Conservation (phyloP, 2,329 filamentous ascomycete genomes). For the Madurella mycetomatis region DNA sequence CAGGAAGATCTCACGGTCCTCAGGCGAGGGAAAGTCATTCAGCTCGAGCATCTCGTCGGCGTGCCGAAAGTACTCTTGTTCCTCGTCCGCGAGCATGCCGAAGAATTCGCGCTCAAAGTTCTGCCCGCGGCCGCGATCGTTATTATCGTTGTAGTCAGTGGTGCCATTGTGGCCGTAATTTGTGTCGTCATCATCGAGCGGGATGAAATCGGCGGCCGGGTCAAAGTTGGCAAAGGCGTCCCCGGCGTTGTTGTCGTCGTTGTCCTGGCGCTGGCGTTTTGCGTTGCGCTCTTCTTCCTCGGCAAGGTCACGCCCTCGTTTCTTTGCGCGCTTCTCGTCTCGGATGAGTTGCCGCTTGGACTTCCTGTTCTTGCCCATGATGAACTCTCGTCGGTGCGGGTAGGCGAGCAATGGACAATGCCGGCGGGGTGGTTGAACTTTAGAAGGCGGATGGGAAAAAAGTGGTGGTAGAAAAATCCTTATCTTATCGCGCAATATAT, state of each 20-base stretch:
- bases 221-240: slow-evolving; percentile 9
- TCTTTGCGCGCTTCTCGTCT: slow-evolving; percentile 36
- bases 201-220: slow-evolving; percentile 21
- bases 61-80: slow-evolving; percentile 91
- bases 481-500: slow-evolving; percentile 2
- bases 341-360: slow-evolving; percentile 35
- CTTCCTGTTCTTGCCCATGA: slow-evolving; percentile 34
- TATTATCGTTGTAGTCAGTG: not conserved
- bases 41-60: slow-evolving; percentile 86
- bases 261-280: slow-evolving; percentile 27
- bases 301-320: slow-evolving; percentile 29
- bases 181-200: slow-evolving; percentile 24
- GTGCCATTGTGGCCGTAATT: not conserved
- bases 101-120: slow-evolving; percentile 70
- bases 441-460: not conserved
- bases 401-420: not conserved
- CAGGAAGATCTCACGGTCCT: slow-evolving; percentile 68
- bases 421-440: not conserved
- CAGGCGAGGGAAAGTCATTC: slow-evolving; percentile 75
- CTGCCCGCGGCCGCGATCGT: slow-evolving; percentile 11
- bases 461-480: slow-evolving; percentile 1
- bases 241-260: slow-evolving; percentile 7
- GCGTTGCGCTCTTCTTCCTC: slow-evolving; percentile 25
- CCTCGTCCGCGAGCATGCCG: slow-evolving; percentile 84
- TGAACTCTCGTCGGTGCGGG: slow-evolving; percentile 2